A percentile compares a stretch with the other conserved stretches of the same genome.
These are phyloP conservation scores for Solanum tacnaense DNA, from an alignment of 257 asterid species.

Conservation along the genomic window DNA sequence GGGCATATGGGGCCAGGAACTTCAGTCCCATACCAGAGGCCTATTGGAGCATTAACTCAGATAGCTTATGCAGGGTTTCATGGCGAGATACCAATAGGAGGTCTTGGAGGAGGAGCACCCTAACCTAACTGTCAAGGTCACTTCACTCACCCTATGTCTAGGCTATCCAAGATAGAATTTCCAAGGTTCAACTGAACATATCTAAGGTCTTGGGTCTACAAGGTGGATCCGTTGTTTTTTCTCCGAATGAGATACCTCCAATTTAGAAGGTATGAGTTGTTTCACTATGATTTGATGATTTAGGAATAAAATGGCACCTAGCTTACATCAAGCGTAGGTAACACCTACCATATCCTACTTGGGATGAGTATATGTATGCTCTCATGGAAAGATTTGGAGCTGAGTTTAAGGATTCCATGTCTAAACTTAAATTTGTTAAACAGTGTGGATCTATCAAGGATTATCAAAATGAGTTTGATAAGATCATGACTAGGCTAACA, in stretches of 20 bases:
- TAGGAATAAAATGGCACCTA: not conserved
- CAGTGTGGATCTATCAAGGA: not conserved
- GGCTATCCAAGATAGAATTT: too few species aligned
- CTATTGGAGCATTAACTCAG: too few species aligned
- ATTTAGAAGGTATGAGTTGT: not conserved
- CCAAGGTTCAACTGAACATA: too few species aligned
- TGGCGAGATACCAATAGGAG: too few species aligned
- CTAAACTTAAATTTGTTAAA: not conserved
- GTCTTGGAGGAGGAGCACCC: too few species aligned
- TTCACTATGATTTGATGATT: not conserved
- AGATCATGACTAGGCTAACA: too few species aligned
- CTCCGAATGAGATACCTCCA: not conserved
- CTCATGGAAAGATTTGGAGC: not conserved
- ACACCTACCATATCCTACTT: not conserved
- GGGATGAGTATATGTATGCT: not conserved
- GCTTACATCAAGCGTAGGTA: not conserved
- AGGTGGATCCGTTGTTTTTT: too few species aligned
- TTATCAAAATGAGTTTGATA: too few species aligned
- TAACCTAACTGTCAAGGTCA: too few species aligned
- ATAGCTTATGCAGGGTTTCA: too few species aligned
- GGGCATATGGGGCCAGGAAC: not conserved
- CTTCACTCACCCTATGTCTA: too few species aligned
- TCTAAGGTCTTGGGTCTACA: too few species aligned
- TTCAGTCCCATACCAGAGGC: not conserved
- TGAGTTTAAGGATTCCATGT: not conserved